Conservation (phyloP, 768 basidiomycete species). For the Boletus pseudo-olivaceus region DNA sequence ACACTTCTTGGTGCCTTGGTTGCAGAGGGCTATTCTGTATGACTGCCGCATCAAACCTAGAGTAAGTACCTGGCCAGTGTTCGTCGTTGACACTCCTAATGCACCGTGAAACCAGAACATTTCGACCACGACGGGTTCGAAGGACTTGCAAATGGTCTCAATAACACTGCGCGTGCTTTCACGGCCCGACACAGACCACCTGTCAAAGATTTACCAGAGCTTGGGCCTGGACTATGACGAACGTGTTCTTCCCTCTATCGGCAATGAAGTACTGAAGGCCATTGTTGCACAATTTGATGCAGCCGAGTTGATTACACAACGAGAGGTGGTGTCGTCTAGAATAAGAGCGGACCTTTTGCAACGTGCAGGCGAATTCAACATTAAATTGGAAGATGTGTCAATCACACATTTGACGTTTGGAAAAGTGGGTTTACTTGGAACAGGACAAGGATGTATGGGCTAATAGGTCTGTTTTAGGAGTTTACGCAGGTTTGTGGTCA, state of each 20-base stretch:
- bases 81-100: conserved; percentile 3
- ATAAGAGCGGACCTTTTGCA: conserved; percentile 91
- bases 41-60: conserved; percentile 97
- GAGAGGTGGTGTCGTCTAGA: conserved; percentile 93
- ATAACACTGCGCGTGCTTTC: conserved; percentile 95
- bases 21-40: conserved; percentile 94
- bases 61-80: conserved; percentile 42
- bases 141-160: conserved; percentile 98
- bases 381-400: conserved; percentile 94
- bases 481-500: conserved; percentile 60
- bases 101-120: conserved; percentile 63
- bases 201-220: conserved; percentile 91
- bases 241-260: conserved; percentile 94
- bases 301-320: conserved; percentile 93
- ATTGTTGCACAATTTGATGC: conserved; percentile 99
- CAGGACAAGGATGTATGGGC: neutral
- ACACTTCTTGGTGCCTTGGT: conserved; percentile 93
- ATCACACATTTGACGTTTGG: conserved; percentile 90
- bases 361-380: conserved; percentile 94
- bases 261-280: conserved; percentile 96
- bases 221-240: conserved; percentile 97
- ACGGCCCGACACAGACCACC: conserved; percentile 82
- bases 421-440: conserved; percentile 47
- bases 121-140: conserved; percentile 97
- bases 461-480: conserved; percentile 50